These are phyloP conservation scores for Candida insectorum DNA, from an alignment of 805 yeast genomes.

Conservation along the genomic window DNA sequence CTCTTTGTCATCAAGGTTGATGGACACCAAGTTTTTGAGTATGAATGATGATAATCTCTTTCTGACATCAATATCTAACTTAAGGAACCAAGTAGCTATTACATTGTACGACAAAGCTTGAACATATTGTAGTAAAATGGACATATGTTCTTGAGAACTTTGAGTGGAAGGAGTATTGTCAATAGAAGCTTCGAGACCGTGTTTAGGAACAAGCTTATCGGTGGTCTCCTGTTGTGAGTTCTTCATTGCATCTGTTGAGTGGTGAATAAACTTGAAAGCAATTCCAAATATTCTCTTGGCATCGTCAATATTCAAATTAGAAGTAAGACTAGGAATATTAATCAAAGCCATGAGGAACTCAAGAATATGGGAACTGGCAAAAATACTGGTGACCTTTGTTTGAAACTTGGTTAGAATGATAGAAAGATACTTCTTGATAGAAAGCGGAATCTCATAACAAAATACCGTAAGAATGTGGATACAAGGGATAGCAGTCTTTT, in stretches of 20 bases:
- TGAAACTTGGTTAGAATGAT: slow-evolving; percentile 73
- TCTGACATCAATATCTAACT: slow-evolving; percentile 57
- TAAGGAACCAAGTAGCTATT: slow-evolving; percentile 68
- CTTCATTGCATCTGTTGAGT: slow-evolving; percentile 50
- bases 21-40: slow-evolving; percentile 42
- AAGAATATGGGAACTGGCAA: slow-evolving; percentile 68
- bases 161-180: slow-evolving; percentile 55
- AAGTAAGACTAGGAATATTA: slow-evolving; percentile 61
- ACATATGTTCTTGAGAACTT: slow-evolving; percentile 39
- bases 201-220: slow-evolving; percentile 20
- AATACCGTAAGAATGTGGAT: slow-evolving; percentile 73
- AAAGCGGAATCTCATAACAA: slow-evolving; percentile 75
- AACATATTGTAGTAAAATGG: slow-evolving; percentile 57
- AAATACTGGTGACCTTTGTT: slow-evolving; percentile 65
- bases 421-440: slow-evolving; percentile 64
- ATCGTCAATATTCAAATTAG: slow-evolving; percentile 74
- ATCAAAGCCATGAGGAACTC: slow-evolving; percentile 71
- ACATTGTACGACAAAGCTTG: slow-evolving; percentile 63
- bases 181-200: slow-evolving; percentile 48
- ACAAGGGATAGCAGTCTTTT: slow-evolving; percentile 73
- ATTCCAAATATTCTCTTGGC: slow-evolving; percentile 79
- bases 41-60: slow-evolving; percentile 60
- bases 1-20: slow-evolving; percentile 17
- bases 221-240: slow-evolving; percentile 17
- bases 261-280: slow-evolving; percentile 75